Conservation (phyloP, 108 stramenopile genomes). For the Cafeteria roenbergensis region DNA sequence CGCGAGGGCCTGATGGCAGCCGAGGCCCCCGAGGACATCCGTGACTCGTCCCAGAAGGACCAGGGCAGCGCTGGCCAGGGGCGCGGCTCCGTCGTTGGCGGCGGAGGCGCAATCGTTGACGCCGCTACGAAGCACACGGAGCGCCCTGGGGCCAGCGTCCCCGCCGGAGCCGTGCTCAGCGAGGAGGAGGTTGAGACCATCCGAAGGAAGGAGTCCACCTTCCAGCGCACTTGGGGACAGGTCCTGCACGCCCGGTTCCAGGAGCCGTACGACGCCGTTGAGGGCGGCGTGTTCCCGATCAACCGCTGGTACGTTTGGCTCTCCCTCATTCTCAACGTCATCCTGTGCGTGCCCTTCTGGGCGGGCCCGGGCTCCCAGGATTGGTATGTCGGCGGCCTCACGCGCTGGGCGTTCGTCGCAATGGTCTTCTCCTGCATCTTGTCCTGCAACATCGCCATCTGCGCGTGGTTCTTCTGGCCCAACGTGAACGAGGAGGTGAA, state of each 20-base stretch:
- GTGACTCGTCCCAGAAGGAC: background rate
- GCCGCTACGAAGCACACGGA: background rate
- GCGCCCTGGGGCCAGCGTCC: too few relatives aligned
- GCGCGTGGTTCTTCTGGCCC: background rate
- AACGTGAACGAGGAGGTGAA: background rate
- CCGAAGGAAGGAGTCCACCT: background rate
- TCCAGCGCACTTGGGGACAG: too few relatives aligned
- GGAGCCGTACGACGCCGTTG: background rate
- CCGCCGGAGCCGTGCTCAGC: background rate
- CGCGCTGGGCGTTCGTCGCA: background rate
- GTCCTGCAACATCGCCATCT: background rate
- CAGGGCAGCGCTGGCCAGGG: background rate
- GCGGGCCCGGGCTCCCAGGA: background rate
- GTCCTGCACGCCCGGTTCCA: background rate
- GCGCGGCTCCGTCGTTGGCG: too few relatives aligned
- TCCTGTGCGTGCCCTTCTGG: background rate
- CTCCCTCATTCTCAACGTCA: background rate
- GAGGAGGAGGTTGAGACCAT: background rate
- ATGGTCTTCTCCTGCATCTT: background rate
- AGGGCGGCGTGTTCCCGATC: background rate
- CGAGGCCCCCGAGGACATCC: background rate
- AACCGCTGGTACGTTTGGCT: background rate
- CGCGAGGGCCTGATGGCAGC: background rate
- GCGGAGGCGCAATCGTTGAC: too few relatives aligned
- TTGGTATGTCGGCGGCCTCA: background rate